Conservation (phyloP, 805 yeast species). For the Pichia exigua region DNA sequence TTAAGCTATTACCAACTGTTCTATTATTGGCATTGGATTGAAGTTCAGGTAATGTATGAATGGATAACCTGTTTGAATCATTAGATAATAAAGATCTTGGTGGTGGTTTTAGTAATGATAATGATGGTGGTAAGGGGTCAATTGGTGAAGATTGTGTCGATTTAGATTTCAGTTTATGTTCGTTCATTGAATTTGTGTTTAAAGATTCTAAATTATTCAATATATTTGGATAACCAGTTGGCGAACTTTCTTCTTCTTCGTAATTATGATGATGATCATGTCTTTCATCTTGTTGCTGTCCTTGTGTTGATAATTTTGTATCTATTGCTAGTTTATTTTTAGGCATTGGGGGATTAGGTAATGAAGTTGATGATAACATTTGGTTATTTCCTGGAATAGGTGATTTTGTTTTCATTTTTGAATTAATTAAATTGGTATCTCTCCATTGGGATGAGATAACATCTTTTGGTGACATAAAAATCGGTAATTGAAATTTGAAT, state of each 20-base stretch:
- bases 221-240: not conserved
- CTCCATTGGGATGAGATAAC: slow-evolving; percentile 1
- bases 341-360: not conserved
- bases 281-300: not conserved
- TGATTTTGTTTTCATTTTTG: not conserved
- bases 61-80: slow-evolving; percentile 11
- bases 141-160: not conserved
- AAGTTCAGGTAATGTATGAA: slow-evolving; percentile 18
- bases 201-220: not conserved
- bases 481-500: slow-evolving; percentile 11
- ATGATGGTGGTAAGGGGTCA: not conserved
- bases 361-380: not conserved
- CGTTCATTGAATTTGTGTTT: not conserved
- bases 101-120: not conserved
- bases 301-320: not conserved
- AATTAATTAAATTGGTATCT: not conserved
- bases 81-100: not conserved
- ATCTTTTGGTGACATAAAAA: slow-evolving; percentile 9
- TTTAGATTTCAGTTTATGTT: not conserved
- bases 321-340: not conserved
- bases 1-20: not conserved
- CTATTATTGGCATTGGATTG: not conserved
- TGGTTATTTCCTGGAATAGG: not conserved
- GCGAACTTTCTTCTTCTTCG: no score
- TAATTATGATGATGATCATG: no score